A percentile compares a stretch with the other conserved stretches of the same genome.
These are phyloP conservation scores for Yamadazyma kanchanaburiensis DNA, from an alignment of 1,139 yeast genomes.

Conservation along the genomic window DNA sequence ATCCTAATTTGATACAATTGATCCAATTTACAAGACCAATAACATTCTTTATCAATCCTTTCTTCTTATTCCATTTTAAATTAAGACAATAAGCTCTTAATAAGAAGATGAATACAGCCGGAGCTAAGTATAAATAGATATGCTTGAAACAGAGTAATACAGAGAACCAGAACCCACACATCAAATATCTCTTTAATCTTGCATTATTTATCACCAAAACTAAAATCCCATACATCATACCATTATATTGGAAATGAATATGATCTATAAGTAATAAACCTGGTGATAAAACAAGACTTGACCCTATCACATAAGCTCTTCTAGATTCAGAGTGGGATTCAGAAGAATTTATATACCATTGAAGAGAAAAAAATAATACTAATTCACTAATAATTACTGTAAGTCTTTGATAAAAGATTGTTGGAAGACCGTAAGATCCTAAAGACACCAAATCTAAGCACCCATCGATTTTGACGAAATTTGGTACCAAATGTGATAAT, in stretches of 20 bases:
- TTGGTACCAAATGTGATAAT: conserved; percentile 70
- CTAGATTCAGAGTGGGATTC: conserved; percentile 28
- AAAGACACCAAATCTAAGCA: conserved; percentile 66
- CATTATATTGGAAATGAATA: conserved; percentile 93
- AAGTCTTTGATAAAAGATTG: conserved; percentile 74
- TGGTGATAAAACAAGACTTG: conserved; percentile 83
- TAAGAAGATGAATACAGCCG: conserved; percentile 83
- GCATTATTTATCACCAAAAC: conserved; percentile 74
- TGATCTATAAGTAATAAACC: conserved; percentile 87
- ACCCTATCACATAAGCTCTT: conserved; percentile 72
- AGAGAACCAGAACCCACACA: conserved; percentile 74
- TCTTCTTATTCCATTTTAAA: conserved; percentile 29
- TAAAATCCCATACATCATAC: conserved; percentile 84
- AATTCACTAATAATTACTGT: conserved; percentile 81
- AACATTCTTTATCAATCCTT: conserved; percentile 20
- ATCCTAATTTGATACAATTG: conserved; percentile 59
- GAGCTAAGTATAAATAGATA: conserved; percentile 88
- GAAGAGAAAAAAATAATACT: conserved; percentile 65
- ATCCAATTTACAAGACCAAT: conserved; percentile 52
- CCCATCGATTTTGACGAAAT: conserved; percentile 63
- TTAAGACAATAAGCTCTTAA: conserved; percentile 67
- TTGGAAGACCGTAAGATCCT: conserved; percentile 73
- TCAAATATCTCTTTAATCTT: conserved; percentile 50
- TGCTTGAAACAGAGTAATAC: conserved; percentile 88
- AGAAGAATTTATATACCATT: conserved; percentile 63